Conservation (phyloP, 2,329 filamentous ascomycete genomes). For the Fusarium gaditjirri region DNA sequence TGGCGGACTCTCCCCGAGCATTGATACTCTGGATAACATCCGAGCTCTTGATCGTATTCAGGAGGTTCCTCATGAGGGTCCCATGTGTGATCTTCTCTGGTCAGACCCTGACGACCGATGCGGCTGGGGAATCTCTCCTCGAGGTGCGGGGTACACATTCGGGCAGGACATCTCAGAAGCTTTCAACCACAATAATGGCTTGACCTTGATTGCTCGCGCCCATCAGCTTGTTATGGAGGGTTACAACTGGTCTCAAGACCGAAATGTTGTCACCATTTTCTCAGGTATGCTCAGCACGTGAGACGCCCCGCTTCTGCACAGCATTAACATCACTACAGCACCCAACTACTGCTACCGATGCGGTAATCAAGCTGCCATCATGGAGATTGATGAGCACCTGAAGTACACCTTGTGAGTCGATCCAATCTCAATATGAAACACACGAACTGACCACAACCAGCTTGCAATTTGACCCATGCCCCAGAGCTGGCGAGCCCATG, state of each 20-base stretch:
- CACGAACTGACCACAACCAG: slow-evolving; percentile 61
- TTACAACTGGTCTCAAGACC: slow-evolving; percentile 99
- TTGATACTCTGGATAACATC: slow-evolving; percentile 96
- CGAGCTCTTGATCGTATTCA: slow-evolving; percentile 94
- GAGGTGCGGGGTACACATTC: slow-evolving; percentile 94
- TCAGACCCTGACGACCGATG: slow-evolving; percentile 97
- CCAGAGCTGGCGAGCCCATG: slow-evolving; percentile 97
- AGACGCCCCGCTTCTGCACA: not conserved
- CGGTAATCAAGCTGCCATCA: slow-evolving; percentile 99
- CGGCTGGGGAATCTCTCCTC: slow-evolving; percentile 94
- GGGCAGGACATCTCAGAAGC: slow-evolving; percentile 98
- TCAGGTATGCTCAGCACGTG: slow-evolving; percentile 70
- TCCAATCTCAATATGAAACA: no score
- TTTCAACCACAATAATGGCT: slow-evolving; percentile 98
- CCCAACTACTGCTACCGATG: slow-evolving; percentile 99
- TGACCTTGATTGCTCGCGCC: slow-evolving; percentile 94
- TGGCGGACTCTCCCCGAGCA: slow-evolving; percentile 94
- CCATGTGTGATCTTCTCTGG: slow-evolving; percentile 98
- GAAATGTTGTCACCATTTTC: slow-evolving; percentile 99
- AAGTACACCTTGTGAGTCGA: slow-evolving; percentile 97
- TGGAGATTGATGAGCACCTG: slow-evolving; percentile 99
- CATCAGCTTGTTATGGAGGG: slow-evolving; percentile 99
- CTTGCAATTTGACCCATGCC: slow-evolving; percentile 99
- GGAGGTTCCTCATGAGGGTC: slow-evolving; percentile 97
- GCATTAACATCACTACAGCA: slow-evolving; percentile 56